Percentiles rank a stretch among this genome's conserved stretches.
Conservation (phyloP, 2,329 filamentous ascomycete species). For the Thelonectria olida region DNA sequence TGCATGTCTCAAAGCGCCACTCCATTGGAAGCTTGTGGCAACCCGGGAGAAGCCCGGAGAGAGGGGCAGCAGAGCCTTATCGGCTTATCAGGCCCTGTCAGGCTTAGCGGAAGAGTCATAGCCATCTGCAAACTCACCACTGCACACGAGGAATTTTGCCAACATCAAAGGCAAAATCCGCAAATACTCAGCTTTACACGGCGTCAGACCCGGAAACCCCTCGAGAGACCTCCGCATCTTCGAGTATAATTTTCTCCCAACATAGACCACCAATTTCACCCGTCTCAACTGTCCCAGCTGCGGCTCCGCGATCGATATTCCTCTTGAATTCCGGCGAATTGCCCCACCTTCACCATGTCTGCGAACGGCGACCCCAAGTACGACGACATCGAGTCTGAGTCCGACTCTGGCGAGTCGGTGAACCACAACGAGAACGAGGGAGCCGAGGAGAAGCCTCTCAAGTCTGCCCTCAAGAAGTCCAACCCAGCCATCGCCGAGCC, state of each 20-base stretch:
- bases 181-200: slow-evolving; percentile 33
- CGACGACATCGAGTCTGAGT: slow-evolving; percentile 80
- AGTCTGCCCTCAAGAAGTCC: slow-evolving; percentile 87
- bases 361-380: slow-evolving; percentile 69
- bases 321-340: slow-evolving; percentile 33
- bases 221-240: slow-evolving; percentile 23
- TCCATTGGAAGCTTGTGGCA: neutral
- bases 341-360: slow-evolving; percentile 58
- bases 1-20: neutral
- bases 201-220: slow-evolving; percentile 31
- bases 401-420: slow-evolving; percentile 71
- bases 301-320: slow-evolving; percentile 31
- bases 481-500: slow-evolving; percentile 63
- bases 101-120: slow-evolving; percentile 53
- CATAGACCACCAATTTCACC: slow-evolving; percentile 21
- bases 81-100: slow-evolving; percentile 47
- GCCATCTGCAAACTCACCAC: slow-evolving; percentile 41
- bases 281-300: slow-evolving; percentile 21
- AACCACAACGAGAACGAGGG: slow-evolving; percentile 69
- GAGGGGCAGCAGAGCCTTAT: slow-evolving; percentile 51
- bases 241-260: slow-evolving; percentile 34
- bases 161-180: slow-evolving; percentile 47
- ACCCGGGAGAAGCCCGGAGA: slow-evolving; percentile 42
- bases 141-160: slow-evolving; percentile 56
- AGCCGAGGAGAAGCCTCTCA: slow-evolving; percentile 71